Base-by-base conservation (phyloP, 2,329 filamentous ascomycete species). In the Scedosporium boydii region DNA sequence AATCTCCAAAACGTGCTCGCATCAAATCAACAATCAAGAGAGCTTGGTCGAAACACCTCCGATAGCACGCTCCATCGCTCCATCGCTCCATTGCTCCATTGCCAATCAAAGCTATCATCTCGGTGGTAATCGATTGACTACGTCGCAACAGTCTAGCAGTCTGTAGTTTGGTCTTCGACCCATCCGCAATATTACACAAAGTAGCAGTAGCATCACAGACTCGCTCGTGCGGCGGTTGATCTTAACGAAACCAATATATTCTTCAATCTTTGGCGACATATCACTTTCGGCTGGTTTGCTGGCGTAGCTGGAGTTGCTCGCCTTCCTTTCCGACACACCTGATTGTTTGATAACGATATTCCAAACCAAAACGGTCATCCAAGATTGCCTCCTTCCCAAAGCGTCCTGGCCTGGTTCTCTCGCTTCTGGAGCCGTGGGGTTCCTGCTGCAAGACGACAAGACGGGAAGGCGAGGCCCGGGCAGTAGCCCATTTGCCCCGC, bases 261-360 rank as follows among this genome's bases (percentile, higher is more conserved):
- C 51, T 55, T 55, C 23, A 14, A 14, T 55, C 51, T 55, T 26
- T n/a, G 23, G 51, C 51, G 51, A 55, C 16, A 16, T 55, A 16
- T 55, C 51, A 55, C 29, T 55, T 55, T 55, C 51, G 51, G 23
- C 12, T 23, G 23, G 18, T 55, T 29, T 14, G 12, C 16, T 48
- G 42, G 58, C 18, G 38, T 41, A 9, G 21, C 16, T 48, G 42
- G 58, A 29, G 38, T 41, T 34, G 34, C 10, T 29, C 10, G n/a
- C 41, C 27, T 41, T 18, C 23, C 56, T 6, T 53, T 51, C 41
- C 42, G 42, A 51, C 44, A 44, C 59, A 55, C 41, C 59, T 51
- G 44, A 60, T 53, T 29, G 59, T 60, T 60, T 60, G 59, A 60
- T 60, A 60, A 60, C 44, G 59, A 60, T 60, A 34, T 46, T n/a